Evolutionary conservation across 2,329 filamentous ascomycete genomes (phyloP), one percentile per base, ranked within the genome.

Genomic region (Pyricularia pennisetigena): DNA sequence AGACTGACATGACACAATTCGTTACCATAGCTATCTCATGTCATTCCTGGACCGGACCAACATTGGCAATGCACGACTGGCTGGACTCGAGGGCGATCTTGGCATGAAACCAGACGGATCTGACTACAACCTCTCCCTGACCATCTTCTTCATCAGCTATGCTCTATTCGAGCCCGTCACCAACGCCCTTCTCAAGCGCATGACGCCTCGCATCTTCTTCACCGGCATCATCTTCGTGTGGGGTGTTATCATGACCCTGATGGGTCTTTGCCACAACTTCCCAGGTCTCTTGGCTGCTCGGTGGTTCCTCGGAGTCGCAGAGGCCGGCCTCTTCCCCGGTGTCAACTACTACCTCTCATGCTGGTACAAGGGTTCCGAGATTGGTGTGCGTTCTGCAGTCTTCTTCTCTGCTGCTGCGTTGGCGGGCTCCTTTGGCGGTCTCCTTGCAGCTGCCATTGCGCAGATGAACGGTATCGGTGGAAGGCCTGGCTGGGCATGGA

Each of bases 381-480:
- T 95, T 68, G 92, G 91, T 66, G 83, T 93, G n/a, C 86, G 92
- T 49, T 88, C 90, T 57, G 90, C 92, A 16, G 87, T 93, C 68
- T 94, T 95, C 81, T 96, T 95, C 80, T 93, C 90, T 0, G 90
- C 91, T 0, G 92, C 92, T 0, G 91, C 92, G 0, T 79, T 95
- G 0, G 89, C 91, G 0, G 92, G 92, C 0, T 93, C 89, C 0
- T 93, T 93, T 71, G 90, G 90, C 74, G 90, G 90, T 3, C 83
- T 93, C 1, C 82, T 93, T 3, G 90, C 90, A 0, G 89, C 89
- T 2, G 90, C 85, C 0, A 93, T 93, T 71, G 84, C 86, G 54
- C 82, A 88, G 65, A 91, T 93, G 88, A 80, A 88, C 70, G 89
- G 89, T 1, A 78, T 89, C 10, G 84, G 83, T 2, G 82, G 82